Evolutionary conservation across 129 eudicot species (phyloP).

Genomic region (Glebionis coronaria): DNA sequence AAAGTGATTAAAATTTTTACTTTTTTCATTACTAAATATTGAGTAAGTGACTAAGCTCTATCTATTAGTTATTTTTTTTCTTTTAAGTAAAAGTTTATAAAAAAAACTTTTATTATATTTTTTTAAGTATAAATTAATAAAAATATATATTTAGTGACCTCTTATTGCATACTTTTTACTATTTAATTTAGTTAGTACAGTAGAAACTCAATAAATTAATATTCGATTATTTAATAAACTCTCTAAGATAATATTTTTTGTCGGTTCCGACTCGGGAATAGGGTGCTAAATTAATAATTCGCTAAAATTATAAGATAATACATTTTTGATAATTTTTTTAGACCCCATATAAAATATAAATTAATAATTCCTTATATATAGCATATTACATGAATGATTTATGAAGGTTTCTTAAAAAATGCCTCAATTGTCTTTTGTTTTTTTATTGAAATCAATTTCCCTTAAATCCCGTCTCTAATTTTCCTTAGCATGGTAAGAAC

Average conservation of each 20-base stretch:
- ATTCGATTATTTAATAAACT: conserved; percentile 28
- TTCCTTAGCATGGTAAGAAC: conserved; percentile 28
- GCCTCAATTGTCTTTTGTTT: conserved; percentile 29
- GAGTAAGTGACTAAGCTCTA: too few species aligned
- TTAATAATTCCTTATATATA: conserved; percentile 12
- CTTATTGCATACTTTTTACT: too few species aligned
- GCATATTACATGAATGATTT: conserved; percentile 26
- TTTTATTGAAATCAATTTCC: background rate
- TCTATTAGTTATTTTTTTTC: too few species aligned
- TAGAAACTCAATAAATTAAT: conserved; percentile 29
- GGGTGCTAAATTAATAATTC: conserved; percentile 38
- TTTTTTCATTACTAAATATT: too few species aligned
- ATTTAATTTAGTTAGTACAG: too few species aligned
- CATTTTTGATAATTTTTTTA: conserved; percentile 32
- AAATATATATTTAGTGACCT: too few species aligned
- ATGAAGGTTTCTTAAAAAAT: conserved; percentile 27
- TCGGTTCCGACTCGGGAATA: conserved; percentile 29
- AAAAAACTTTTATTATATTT: too few species aligned
- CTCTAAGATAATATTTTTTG: conserved; percentile 27
- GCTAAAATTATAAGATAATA: conserved; percentile 35
- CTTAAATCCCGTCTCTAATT: too few species aligned
- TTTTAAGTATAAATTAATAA: too few species aligned
- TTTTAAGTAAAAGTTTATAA: too few species aligned
- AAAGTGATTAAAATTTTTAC: too few species aligned
- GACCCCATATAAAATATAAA: background rate